Evolutionary conservation across 2,329 filamentous ascomycete species (phyloP), one percentile per base, ranked within the genome.

Genomic region (Sarocladiaceae sp.): DNA sequence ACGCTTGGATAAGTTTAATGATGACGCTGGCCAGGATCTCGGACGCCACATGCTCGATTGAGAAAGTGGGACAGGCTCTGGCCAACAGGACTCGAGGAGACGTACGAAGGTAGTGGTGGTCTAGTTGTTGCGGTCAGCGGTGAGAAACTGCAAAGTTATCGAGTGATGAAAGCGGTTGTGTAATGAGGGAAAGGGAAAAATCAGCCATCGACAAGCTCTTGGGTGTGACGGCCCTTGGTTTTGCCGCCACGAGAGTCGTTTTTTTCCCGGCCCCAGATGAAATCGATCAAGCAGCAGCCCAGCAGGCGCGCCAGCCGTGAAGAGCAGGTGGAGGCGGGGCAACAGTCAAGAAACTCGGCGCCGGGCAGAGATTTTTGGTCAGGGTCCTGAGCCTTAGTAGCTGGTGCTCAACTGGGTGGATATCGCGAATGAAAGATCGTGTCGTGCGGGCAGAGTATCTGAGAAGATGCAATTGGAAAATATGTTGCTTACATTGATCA

Each of bases 331-430:
- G 26, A 48, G 44, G 44, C 44, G 44, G 44, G 44, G 44, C 44
- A 48, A 33, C 25, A n/a, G 17, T 48, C n/a, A 17, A 33, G 44
- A 48, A 48, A 48, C 44, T 48, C 44, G 28, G 44, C 44, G 44
- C 44, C 40, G 28, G 44, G 28, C 44, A 48, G 44, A 48, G 44
- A 48, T 48, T 48, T 48, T 48, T 48, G 40, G 25, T 48, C 44
- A 48, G 44, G 44, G 44, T 48, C 44, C 44, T 48, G 44, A 17
- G 15, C n/a, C 25, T 33, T 15, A 33, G 22, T 20, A 25, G 12
- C 22, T 7, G n/a, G 18, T 42, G 12, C 37, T 22, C 37, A 15
- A 12, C 26, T 48, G 23, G 15, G 26, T 12, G 22, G 25, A 17
- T 22, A 20, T 48, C 26, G 28, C 11, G 44, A 20, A 26, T 5